A percentile compares a stretch with the other conserved stretches of the same genome.
Evolutionary conservation across 2,329 filamentous ascomycete species (phyloP).

Genomic region (Sporothrix sp.): DNA sequence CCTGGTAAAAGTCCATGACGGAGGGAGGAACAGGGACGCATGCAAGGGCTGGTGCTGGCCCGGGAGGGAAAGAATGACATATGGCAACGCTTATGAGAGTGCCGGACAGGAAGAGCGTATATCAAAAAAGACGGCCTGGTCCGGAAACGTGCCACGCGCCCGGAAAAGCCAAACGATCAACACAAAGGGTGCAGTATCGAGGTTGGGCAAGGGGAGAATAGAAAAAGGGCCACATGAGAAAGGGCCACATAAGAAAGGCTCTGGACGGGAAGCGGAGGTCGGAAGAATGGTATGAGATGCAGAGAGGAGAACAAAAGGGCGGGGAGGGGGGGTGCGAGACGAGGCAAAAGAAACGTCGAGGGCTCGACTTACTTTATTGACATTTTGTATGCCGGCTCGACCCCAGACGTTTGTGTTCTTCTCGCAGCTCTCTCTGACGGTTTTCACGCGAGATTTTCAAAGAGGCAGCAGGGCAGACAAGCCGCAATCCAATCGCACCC

Average conservation of each 20-base stretch:
- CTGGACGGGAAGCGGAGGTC: background rate
- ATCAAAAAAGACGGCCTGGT: background rate
- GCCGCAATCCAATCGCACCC: background rate
- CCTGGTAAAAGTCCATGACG: slow-evolving; percentile 19
- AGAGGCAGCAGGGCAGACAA: slow-evolving; percentile 18
- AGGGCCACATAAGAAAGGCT: background rate
- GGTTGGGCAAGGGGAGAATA: no score
- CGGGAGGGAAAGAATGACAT: slow-evolving; percentile 11
- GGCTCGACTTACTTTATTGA: slow-evolving; percentile 43
- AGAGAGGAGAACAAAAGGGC: background rate
- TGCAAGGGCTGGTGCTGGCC: slow-evolving; percentile 9
- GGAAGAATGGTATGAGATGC: background rate
- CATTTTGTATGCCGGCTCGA: slow-evolving; percentile 28
- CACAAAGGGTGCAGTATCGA: no score
- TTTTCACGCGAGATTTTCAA: slow-evolving; percentile 16
- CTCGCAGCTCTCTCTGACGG: background rate
- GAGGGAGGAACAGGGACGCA: slow-evolving; percentile 5
- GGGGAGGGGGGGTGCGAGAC: slow-evolving; percentile 6
- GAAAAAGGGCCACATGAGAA: no score
- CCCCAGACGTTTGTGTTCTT: no score
- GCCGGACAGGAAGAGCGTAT: background rate
- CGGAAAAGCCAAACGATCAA: no score
- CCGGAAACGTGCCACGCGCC: no score
- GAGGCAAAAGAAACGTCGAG: background rate
- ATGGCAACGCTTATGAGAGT: background rate